Evolutionary conservation across 2,329 filamentous ascomycete species (phyloP).

Genomic region (Aspergillus novofumigatus): DNA sequence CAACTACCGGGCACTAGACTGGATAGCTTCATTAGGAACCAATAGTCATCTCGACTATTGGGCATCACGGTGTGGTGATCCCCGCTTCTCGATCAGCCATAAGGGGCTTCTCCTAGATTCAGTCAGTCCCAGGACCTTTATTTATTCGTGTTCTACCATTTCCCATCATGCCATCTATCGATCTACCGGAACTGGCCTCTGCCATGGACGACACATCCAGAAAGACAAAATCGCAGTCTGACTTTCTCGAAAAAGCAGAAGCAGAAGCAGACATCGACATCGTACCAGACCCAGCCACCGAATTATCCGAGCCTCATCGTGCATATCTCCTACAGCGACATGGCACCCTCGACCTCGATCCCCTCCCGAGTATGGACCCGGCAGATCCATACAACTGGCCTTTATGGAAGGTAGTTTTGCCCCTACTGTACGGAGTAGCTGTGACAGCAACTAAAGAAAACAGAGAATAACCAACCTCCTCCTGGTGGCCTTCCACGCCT

Average conservation of each 20-base stretch:
- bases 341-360: background rate
- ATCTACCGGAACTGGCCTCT: background rate
- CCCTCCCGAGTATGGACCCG: background rate
- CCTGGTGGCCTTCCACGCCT: slow-evolving; percentile 55
- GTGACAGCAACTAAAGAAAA: background rate
- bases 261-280: background rate
- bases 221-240: background rate
- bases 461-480: slow-evolving; percentile 54
- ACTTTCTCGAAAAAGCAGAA: background rate
- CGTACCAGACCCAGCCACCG: background rate
- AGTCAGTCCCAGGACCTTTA: background rate
- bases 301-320: background rate
- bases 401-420: background rate
- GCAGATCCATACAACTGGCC: background rate
- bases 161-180: background rate
- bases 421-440: background rate
- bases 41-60: too few species aligned
- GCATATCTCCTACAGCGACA: background rate
- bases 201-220: background rate
- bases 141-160: background rate
- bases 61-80: background rate
- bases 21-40: background rate
- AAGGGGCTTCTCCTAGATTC: background rate
- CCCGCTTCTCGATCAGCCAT: background rate
- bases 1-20: background rate